Evolutionary conservation across 2,329 filamentous ascomycete genomes (phyloP).

Genomic region (Ascochyta fabae): DNA sequence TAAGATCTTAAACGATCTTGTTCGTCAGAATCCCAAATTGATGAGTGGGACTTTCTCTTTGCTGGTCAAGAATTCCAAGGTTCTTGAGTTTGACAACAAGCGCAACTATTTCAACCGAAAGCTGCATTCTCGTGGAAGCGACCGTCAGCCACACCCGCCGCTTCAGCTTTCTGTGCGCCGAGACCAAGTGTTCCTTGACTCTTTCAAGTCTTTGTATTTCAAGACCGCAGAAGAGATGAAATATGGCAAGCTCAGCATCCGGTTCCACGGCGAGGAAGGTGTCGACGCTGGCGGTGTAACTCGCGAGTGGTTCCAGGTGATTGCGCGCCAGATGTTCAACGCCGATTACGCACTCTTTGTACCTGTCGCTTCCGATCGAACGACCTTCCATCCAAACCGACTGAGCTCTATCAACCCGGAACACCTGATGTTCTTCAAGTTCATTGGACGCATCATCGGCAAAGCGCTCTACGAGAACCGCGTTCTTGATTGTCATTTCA

Average conservation of each 20-base stretch:
- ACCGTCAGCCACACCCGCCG: slow-evolving; percentile 71
- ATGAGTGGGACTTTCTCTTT: slow-evolving; percentile 99
- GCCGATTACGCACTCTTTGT: slow-evolving; percentile 96
- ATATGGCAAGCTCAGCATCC: slow-evolving; percentile 96
- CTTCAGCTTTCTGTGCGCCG: slow-evolving; percentile 89
- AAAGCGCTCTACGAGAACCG: slow-evolving; percentile 97
- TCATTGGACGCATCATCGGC: slow-evolving; percentile 97
- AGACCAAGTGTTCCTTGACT: slow-evolving; percentile 96
- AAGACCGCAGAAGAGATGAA: slow-evolving; percentile 98
- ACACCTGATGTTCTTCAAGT: slow-evolving; percentile 98
- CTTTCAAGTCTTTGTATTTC: slow-evolving; percentile 97
- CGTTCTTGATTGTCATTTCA: slow-evolving; percentile 97
- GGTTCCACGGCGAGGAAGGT: slow-evolving; percentile 96
- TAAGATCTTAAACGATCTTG: slow-evolving; percentile 96
- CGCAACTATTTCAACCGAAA: slow-evolving; percentile 98
- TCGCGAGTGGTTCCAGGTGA: slow-evolving; percentile 98
- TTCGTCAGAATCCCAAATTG: slow-evolving; percentile 93
- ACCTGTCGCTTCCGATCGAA: slow-evolving; percentile 94
- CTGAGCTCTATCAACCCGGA: slow-evolving; percentile 93
- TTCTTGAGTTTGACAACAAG: slow-evolving; percentile 99
- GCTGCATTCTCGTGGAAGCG: slow-evolving; percentile 76
- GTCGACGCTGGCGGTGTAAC: slow-evolving; percentile 97
- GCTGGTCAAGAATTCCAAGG: slow-evolving; percentile 97
- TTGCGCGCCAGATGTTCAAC: slow-evolving; percentile 98
- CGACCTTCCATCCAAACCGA: slow-evolving; percentile 98